Conservation (phyloP, 1,284 basidiomycete genomes). For the Phaffia rhodozyma region DNA sequence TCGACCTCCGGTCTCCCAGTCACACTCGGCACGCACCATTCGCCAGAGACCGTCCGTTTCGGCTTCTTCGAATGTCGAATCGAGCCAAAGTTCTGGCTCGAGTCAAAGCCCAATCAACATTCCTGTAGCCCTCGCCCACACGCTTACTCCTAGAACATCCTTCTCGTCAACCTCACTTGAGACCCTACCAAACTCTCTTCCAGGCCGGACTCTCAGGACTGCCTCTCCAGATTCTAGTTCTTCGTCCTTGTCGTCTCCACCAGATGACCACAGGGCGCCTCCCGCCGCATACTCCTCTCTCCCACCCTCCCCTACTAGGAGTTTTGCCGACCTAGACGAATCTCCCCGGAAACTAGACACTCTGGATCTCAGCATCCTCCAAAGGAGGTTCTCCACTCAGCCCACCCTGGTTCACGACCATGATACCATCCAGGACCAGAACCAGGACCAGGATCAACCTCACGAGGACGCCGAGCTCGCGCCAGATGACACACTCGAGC, state of each 20-base stretch:
- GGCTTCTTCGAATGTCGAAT: too few relatives aligned
- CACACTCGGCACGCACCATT: too few relatives aligned
- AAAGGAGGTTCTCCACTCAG: neutral
- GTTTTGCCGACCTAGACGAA: neutral
- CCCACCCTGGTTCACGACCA: neutral
- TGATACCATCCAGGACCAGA: neutral
- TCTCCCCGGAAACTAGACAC: neutral
- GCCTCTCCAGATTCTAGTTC: neutral
- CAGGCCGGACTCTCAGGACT: neutral
- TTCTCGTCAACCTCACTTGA: neutral
- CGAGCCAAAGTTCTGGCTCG: too few relatives aligned
- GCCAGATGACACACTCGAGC: neutral
- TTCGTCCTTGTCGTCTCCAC: neutral
- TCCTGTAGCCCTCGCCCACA: neutral
- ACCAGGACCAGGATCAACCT: neutral
- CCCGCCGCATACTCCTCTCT: slow-evolving; percentile 14
- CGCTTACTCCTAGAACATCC: neutral
- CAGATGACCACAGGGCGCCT: neutral
- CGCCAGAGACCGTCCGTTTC: too few relatives aligned
- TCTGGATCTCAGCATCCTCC: slow-evolving; percentile 10
- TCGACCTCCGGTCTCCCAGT: too few relatives aligned
- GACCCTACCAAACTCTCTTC: neutral
- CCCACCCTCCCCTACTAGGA: slow-evolving; percentile 9
- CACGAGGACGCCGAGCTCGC: neutral
- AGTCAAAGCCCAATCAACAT: too few relatives aligned